These are phyloP conservation scores for Artemisia argyi DNA, from an alignment of 129 eudicot species.

Conservation along the genomic window DNA sequence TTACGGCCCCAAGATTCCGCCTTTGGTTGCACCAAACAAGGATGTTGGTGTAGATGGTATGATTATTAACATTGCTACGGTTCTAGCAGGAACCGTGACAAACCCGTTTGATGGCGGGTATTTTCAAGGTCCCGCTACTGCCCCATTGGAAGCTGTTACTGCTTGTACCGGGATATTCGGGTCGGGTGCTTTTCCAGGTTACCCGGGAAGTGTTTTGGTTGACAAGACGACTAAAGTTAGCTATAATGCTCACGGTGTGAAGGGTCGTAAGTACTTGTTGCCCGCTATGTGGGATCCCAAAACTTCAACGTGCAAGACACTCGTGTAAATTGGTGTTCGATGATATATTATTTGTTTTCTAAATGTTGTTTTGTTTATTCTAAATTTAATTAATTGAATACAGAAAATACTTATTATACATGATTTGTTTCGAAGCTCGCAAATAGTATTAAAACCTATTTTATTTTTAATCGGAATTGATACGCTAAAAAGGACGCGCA, in stretches of 20 bases:
- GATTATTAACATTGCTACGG: constrained; percentile 74
- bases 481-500: no score
- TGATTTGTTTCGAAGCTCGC: background rate
- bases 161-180: constrained; percentile 82
- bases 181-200: constrained; percentile 77
- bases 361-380: constrained; percentile 2
- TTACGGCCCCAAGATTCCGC: constrained; percentile 69
- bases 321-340: constrained; percentile 38
- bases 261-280: constrained; percentile 55
- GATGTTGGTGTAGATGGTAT: constrained; percentile 81
- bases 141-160: constrained; percentile 75
- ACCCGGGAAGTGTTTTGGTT: constrained; percentile 55
- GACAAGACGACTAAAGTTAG: constrained; percentile 56
- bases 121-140: constrained; percentile 74
- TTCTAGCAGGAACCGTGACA: constrained; percentile 84
- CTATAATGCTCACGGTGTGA: constrained; percentile 62
- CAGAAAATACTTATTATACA: constrained; percentile 5
- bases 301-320: constrained; percentile 54
- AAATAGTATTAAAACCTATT: background rate
- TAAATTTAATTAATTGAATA: background rate
- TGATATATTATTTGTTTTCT: constrained; percentile 4
- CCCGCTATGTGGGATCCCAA: constrained; percentile 89
- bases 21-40: constrained; percentile 67
- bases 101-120: constrained; percentile 80
- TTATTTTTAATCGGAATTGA: no score